These are phyloP conservation scores for Arbutus unedo DNA, from an alignment of 148 eudicot species.

Conservation along the genomic window DNA sequence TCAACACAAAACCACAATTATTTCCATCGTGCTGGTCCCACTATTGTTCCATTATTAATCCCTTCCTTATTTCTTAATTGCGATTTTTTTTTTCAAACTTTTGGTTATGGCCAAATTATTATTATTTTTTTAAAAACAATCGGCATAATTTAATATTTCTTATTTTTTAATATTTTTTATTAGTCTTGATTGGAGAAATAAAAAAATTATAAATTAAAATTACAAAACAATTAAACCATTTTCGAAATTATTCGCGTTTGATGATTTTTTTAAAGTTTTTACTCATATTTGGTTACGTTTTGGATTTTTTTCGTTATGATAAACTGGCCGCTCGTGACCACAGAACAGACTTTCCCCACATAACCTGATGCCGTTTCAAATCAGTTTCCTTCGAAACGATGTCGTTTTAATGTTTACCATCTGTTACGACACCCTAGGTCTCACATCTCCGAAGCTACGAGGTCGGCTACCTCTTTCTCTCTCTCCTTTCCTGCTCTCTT, in stretches of 20 bases:
- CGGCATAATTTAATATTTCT: too few species aligned
- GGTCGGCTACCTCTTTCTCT: slow-evolving; percentile 13
- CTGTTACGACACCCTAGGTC: neutral
- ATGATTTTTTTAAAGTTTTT: too few species aligned
- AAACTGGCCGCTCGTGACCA: neutral
- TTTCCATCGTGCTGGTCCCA: neutral
- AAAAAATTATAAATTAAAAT: too few species aligned
- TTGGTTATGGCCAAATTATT: neutral
- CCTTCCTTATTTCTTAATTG: neutral
- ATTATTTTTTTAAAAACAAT: too few species aligned
- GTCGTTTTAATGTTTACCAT: neutral
- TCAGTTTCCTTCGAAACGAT: neutral
- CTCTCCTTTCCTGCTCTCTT: slow-evolving; percentile 2
- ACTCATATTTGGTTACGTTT: too few species aligned
- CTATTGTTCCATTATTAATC: neutral
- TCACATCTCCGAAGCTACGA: neutral
- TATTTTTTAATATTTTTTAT: too few species aligned
- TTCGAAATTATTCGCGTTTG: too few species aligned
- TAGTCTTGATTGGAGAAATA: too few species aligned
- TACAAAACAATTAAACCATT: too few species aligned
- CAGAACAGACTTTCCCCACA: neutral
- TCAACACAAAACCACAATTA: neutral
- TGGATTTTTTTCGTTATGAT: too few species aligned
- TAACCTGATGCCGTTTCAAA: neutral
- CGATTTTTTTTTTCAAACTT: too few species aligned